Base-by-base conservation (phyloP, 345 rosid genomes). In the Melaleuca alternifolia region DNA sequence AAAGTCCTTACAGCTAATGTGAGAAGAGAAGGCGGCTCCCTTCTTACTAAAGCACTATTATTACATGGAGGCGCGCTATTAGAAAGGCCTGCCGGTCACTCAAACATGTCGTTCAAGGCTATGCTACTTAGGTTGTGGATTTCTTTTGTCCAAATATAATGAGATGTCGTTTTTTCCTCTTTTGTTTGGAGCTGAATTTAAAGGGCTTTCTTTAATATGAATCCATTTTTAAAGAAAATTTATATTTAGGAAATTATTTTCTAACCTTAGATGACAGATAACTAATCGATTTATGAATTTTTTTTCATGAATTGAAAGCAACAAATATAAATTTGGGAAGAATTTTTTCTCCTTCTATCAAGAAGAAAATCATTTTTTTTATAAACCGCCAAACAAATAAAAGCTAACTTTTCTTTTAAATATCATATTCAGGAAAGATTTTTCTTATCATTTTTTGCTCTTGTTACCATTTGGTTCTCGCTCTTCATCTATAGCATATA, bases 31-130 rank as follows among this genome's bases (percentile, higher is more conserved):
- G 13, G 7, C 30, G 2, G 37, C 7, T 51, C 18, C 5, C 10
- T 1, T 28, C 21, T 18, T 28, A 61, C 2, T 33, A 44, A 30
- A n/a, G n/a, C 44, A 15, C 11, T 10, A 65, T 23, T 30, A 30
- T 62, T 65, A 33, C 3, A 9, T 33, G 48, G 24, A 1, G 2
- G 2, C 1, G 2, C 48, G 2, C 0, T 8, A 41, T 16, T 33
- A 16, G 23, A 15, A 30, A 16, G 6, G 1, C 11, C 28, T 5
- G 20, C 46, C 33, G 2, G 12, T 16, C 77, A 33, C 46, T 18
- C 3, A 3, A 33, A 65, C 23, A 33, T 33, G 21, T 33, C 7
- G 44, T 15, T 11, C 44, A 30, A 62, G 11, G 15, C 44, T 7
- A 1, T 30, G 21, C 9, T 18, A 71, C 12, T 71, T 18, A n/a